Conservation (phyloP, 371 early-diverging fungal genomes). For the Actinomortierella ambigua region DNA sequence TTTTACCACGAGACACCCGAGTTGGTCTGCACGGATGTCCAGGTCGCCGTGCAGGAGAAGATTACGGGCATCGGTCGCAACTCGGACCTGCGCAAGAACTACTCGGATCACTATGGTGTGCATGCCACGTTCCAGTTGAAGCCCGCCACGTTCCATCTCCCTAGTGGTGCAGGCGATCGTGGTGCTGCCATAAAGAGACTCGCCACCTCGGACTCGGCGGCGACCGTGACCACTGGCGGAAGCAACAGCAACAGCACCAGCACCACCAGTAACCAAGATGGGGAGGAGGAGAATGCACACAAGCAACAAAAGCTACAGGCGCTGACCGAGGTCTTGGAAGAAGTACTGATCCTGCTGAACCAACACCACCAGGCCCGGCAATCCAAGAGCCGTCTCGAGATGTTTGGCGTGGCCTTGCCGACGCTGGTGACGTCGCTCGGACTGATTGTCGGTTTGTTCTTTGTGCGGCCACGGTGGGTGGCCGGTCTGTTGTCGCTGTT, state of each 20-base stretch:
- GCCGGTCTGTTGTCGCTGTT: background rate
- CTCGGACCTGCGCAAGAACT: slow-evolving; percentile 30
- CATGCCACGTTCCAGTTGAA: slow-evolving; percentile 50
- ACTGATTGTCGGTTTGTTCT: slow-evolving; percentile 16
- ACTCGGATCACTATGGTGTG: slow-evolving; percentile 67
- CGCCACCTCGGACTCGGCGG: slow-evolving; percentile 3
- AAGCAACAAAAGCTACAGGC: background rate
- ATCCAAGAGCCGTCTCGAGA: slow-evolving; percentile 6
- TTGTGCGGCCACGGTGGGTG: slow-evolving; percentile 22
- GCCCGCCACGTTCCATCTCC: background rate
- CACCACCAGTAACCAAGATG: no score
- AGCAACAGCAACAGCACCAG: background rate
- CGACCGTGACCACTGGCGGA: background rate
- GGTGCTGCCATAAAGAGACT: background rate
- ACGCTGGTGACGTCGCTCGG: slow-evolving; percentile 12
- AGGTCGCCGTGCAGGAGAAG: slow-evolving; percentile 52
- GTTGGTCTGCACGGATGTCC: slow-evolving; percentile 47
- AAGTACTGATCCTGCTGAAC: slow-evolving; percentile 20
- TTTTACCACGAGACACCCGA: slow-evolving; percentile 52
- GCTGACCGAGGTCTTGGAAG: slow-evolving; percentile 16
- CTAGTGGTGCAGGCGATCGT: no score
- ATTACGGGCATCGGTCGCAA: slow-evolving; percentile 31
- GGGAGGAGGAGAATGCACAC: no score
- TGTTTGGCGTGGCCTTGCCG: slow-evolving; percentile 8
- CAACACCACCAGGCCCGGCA: slow-evolving; percentile 9